Evolutionary conservation across 2,329 filamentous ascomycete species (phyloP).

Genomic region (Hymenoscyphus infarciens): DNA sequence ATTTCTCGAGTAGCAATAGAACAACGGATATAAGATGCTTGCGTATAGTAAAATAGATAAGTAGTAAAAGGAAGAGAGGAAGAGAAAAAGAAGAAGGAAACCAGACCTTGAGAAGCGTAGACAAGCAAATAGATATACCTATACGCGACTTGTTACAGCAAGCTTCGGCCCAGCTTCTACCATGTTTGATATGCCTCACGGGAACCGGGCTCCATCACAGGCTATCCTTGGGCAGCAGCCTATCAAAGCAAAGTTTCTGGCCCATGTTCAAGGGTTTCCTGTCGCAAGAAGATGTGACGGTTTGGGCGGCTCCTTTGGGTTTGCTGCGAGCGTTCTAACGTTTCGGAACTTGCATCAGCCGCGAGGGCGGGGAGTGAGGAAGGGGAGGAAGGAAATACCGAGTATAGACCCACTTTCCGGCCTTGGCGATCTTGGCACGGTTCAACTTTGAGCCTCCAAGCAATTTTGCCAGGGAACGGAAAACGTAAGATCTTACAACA

Average conservation of each 20-base stretch:
- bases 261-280: not conserved
- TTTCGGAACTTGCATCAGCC: not conserved
- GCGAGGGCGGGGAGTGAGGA: not conserved
- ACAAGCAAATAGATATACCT: not conserved
- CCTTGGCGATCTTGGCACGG: not conserved
- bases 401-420: not conserved
- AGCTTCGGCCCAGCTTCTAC: not conserved
- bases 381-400: not conserved
- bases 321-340: not conserved
- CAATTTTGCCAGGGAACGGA: not conserved
- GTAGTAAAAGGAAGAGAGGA: not conserved
- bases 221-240: not conserved
- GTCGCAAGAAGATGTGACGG: not conserved
- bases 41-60: not conserved
- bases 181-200: slow-evolving; percentile 3
- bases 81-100: not conserved
- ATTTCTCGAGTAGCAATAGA: slow-evolving; percentile 5
- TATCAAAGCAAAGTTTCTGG: not conserved
- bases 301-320: not conserved
- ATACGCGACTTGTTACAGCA: not conserved
- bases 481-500: not conserved
- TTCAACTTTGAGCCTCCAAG: not conserved
- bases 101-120: not conserved
- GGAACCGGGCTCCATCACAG: not conserved
- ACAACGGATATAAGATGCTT: not conserved